Conservation (phyloP, 1,284 basidiomycete genomes). For the Trichosporon sp. region DNA sequence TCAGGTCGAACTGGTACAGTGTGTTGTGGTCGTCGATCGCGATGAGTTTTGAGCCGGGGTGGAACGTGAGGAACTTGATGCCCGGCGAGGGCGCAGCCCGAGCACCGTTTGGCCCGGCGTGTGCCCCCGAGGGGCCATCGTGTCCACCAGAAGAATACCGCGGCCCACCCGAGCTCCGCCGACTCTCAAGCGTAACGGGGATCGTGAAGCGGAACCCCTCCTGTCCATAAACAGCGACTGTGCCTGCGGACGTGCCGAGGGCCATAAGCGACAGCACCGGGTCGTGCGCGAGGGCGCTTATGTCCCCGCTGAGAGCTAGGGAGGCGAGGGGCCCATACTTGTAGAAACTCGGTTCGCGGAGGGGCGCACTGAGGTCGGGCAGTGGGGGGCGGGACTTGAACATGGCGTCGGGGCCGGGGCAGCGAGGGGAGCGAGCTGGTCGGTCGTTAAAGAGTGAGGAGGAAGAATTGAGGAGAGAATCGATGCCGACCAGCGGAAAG, state of each 20-base stretch:
- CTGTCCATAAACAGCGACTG: slow-evolving; percentile 52
- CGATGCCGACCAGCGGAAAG: no score
- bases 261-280: slow-evolving; percentile 73
- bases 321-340: slow-evolving; percentile 53
- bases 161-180: background rate
- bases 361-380: slow-evolving; percentile 52
- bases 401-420: slow-evolving; percentile 33
- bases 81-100: background rate
- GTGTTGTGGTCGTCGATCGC: slow-evolving; percentile 51
- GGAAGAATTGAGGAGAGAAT: no score
- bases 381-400: slow-evolving; percentile 48
- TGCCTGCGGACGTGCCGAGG: slow-evolving; percentile 60
- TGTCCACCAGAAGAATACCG: no score
- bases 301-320: slow-evolving; percentile 59
- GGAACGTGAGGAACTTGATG: slow-evolving; percentile 55
- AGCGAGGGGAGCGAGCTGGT: background rate
- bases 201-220: slow-evolving; percentile 52
- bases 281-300: slow-evolving; percentile 68
- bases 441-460: no score
- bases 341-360: slow-evolving; percentile 53
- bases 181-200: slow-evolving; percentile 33
- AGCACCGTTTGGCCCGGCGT: no score
- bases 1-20: slow-evolving; percentile 47
- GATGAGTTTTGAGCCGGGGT: slow-evolving; percentile 51
- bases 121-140: no score